These are phyloP conservation scores for Fusarium avenaceum DNA, from an alignment of 2,329 filamentous ascomycete species.

Conservation along the genomic window DNA sequence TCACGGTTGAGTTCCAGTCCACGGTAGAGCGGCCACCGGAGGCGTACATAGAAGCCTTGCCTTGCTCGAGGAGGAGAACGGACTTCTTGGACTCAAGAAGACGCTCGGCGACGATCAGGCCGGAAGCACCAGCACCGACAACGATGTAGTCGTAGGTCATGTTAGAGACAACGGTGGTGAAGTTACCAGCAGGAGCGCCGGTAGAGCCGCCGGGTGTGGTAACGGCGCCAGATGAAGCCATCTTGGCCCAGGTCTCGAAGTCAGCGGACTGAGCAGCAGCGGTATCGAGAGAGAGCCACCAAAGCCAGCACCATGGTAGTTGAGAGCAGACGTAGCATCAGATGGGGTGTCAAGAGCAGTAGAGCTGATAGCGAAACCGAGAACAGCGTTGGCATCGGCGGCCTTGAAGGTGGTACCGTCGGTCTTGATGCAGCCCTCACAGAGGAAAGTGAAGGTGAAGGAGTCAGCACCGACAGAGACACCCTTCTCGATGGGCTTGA, in stretches of 20 bases:
- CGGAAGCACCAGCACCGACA: slow-evolving; percentile 60
- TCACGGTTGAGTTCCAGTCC: slow-evolving; percentile 74
- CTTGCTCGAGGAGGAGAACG: slow-evolving; percentile 70
- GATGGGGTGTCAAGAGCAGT: slow-evolving; percentile 57
- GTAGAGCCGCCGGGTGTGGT: slow-evolving; percentile 41
- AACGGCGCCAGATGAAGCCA: slow-evolving; percentile 58
- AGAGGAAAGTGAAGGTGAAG: slow-evolving; percentile 75
- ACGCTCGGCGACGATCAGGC: slow-evolving; percentile 70
- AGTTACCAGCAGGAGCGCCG: slow-evolving; percentile 37
- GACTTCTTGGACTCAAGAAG: slow-evolving; percentile 72
- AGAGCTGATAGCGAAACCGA: slow-evolving; percentile 70
- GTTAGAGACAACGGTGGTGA: slow-evolving; percentile 52
- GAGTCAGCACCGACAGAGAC: slow-evolving; percentile 68
- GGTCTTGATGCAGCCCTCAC: slow-evolving; percentile 68
- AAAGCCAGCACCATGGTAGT: slow-evolving; percentile 59
- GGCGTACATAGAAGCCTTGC: slow-evolving; percentile 70
- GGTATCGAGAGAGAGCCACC: slow-evolving; percentile 58
- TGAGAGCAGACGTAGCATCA: slow-evolving; percentile 52
- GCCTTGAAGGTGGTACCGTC: slow-evolving; percentile 61
- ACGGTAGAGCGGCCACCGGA: slow-evolving; percentile 74
- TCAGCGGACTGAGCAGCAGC: slow-evolving; percentile 58
- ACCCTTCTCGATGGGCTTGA: slow-evolving; percentile 70
- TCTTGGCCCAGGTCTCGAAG: slow-evolving; percentile 57
- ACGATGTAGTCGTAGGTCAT: slow-evolving; percentile 67
- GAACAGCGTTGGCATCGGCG: slow-evolving; percentile 58